These are phyloP conservation scores for Sicyos baderoa DNA, from an alignment of 306 rosid genomes.

Conservation along the genomic window DNA sequence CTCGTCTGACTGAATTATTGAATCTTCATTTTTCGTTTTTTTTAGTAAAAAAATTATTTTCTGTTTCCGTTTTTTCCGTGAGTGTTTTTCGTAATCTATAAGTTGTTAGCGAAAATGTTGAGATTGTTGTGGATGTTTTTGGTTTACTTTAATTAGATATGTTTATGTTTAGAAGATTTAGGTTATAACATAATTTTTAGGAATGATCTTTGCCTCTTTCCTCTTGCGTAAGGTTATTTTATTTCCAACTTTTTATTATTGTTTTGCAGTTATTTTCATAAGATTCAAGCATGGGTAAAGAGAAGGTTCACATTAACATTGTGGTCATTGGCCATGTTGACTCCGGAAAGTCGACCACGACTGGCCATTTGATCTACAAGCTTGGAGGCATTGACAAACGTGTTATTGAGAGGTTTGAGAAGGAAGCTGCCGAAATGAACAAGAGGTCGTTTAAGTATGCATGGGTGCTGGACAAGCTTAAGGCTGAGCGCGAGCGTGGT, in stretches of 20 bases:
- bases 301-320: conserved; percentile 75
- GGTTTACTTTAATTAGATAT: too few relatives aligned
- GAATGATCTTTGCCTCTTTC: too few relatives aligned
- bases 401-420: conserved; percentile 87
- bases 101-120: too few relatives aligned
- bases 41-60: too few relatives aligned
- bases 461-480: conserved; percentile 91
- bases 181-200: too few relatives aligned
- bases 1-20: too few relatives aligned
- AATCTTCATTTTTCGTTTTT: too few relatives aligned
- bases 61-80: too few relatives aligned
- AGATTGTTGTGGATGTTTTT: too few relatives aligned
- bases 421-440: conserved; percentile 96
- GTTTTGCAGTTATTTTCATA: not conserved
- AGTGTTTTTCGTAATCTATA: too few relatives aligned
- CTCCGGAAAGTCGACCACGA: conserved; percentile 88
- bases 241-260: not conserved
- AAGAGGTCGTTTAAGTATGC: conserved; percentile 94
- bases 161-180: too few relatives aligned
- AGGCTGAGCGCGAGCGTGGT: conserved; percentile 96
- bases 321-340: conserved; percentile 95
- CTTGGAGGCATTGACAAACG: conserved; percentile 96
- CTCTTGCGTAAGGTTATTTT: too few relatives aligned
- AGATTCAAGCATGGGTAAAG: conserved; percentile 56
- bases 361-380: conserved; percentile 86